Evolutionary conservation across 768 basidiomycete genomes (phyloP).

Genomic region (Hypsizygus marmoreus): DNA sequence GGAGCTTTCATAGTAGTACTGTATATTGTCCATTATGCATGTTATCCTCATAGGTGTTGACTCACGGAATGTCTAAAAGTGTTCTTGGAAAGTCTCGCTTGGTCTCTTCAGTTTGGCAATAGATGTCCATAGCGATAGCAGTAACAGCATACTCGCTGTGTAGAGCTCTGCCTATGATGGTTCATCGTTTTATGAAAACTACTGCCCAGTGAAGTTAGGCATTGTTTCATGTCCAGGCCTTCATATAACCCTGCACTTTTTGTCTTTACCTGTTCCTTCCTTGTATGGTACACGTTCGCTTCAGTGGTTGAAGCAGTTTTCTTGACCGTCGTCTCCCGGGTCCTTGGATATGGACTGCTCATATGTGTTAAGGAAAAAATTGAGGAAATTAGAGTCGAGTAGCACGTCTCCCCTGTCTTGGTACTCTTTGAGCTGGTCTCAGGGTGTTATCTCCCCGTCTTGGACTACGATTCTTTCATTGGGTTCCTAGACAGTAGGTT

Average conservation of each 20-base stretch:
- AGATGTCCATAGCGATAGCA: constrained; percentile 36
- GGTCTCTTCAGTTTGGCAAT: constrained; percentile 23
- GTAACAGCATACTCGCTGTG: constrained; percentile 28
- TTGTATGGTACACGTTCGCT: constrained; percentile 23
- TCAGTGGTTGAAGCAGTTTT: constrained; percentile 14
- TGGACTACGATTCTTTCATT: not conserved
- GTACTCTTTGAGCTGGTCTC: constrained; percentile 23
- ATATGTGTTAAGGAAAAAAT: too few relatives aligned
- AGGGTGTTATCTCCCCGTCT: constrained; percentile 1
- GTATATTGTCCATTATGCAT: constrained; percentile 25
- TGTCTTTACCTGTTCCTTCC: constrained; percentile 7
- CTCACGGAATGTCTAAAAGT: constrained; percentile 18
- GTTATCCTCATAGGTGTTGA: constrained; percentile 7
- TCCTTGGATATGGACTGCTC: constrained; percentile 15
- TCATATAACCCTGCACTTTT: constrained; percentile 19
- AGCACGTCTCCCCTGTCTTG: constrained; percentile 13
- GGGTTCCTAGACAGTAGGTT: too few relatives aligned
- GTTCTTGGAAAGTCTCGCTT: constrained; percentile 16
- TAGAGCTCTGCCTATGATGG: constrained; percentile 22
- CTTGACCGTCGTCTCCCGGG: constrained; percentile 2
- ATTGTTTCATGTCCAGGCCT: constrained; percentile 31
- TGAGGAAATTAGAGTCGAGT: constrained; percentile 6
- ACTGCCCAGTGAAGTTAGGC: constrained; percentile 33
- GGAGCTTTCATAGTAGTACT: constrained; percentile 34
- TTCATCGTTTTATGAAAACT: constrained; percentile 27